Percentiles rank a stretch among this genome's conserved stretches.
These are phyloP conservation scores for Cordyceps cateniannulata DNA, from an alignment of 2,329 filamentous ascomycete genomes.

Conservation along the genomic window DNA sequence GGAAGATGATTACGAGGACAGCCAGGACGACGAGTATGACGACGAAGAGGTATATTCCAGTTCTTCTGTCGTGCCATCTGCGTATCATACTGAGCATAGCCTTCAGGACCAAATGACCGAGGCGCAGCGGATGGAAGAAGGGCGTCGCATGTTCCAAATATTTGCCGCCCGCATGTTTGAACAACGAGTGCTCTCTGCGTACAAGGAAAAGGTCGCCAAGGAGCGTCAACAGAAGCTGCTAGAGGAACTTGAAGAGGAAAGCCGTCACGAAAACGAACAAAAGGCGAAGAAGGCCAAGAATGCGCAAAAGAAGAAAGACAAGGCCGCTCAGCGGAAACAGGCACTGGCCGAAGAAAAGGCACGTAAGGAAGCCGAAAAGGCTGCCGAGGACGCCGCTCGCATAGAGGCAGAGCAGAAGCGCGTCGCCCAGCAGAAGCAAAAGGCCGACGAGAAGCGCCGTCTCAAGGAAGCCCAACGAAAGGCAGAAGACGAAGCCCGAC, in stretches of 20 bases:
- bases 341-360: slow-evolving; percentile 87
- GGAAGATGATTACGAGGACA: slow-evolving; percentile 49
- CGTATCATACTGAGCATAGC: slow-evolving; percentile 38
- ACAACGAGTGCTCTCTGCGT: slow-evolving; percentile 92
- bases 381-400: slow-evolving; percentile 73
- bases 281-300: slow-evolving; percentile 92
- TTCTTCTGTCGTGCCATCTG: slow-evolving; percentile 32
- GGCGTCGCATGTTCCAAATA: slow-evolving; percentile 97
- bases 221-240: slow-evolving; percentile 88
- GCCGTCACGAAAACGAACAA: slow-evolving; percentile 65
- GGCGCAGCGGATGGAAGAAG: slow-evolving; percentile 98
- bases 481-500: slow-evolving; percentile 80
- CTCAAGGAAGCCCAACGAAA: slow-evolving; percentile 89
- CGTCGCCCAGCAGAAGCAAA: slow-evolving; percentile 71
- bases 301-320: slow-evolving; percentile 92
- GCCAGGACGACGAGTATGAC: slow-evolving; percentile 56
- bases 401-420: slow-evolving; percentile 72
- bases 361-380: slow-evolving; percentile 79
- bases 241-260: slow-evolving; percentile 85
- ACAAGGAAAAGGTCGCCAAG: slow-evolving; percentile 90
- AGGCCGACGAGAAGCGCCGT: slow-evolving; percentile 82
- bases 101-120: slow-evolving; percentile 90
- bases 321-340: slow-evolving; percentile 82
- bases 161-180: slow-evolving; percentile 99
- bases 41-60: slow-evolving; percentile 68